These are phyloP conservation scores for Spinellus fusiger DNA, from an alignment of 192 early-diverging fungal species.

Conservation along the genomic window DNA sequence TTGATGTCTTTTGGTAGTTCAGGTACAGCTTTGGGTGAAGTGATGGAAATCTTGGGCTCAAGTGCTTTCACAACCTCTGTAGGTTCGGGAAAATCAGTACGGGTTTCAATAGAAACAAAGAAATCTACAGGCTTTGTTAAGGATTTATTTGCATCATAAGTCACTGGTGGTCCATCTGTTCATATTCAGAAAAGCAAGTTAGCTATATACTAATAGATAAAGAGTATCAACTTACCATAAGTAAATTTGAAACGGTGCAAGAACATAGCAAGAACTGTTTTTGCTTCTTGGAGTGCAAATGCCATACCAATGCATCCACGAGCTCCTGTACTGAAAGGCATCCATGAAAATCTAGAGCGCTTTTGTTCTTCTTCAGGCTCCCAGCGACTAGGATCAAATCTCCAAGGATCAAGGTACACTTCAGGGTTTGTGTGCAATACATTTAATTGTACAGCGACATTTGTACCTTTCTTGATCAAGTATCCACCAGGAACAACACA, in stretches of 20 bases:
- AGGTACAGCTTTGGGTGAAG: background rate
- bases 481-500: constrained; percentile 24
- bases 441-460: background rate
- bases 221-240: constrained; percentile 7
- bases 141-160: constrained; percentile 17
- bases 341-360: constrained; percentile 19
- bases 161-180: constrained; percentile 17
- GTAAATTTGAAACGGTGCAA: constrained; percentile 40
- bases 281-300: constrained; percentile 53
- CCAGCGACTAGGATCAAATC: constrained; percentile 31
- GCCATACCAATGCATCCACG: constrained; percentile 35
- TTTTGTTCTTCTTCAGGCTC: constrained; percentile 23
- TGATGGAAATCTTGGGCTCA: background rate
- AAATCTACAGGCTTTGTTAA: constrained; percentile 35
- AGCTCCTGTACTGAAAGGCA: constrained; percentile 32
- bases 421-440: constrained; percentile 15
- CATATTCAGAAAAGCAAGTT: background rate
- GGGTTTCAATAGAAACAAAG: constrained; percentile 23
- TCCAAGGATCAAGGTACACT: constrained; percentile 18
- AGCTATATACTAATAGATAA: background rate
- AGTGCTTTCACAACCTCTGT: background rate
- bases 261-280: constrained; percentile 45
- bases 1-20: background rate
- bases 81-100: constrained; percentile 28
- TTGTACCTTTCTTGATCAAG: constrained; percentile 5